Conservation (phyloP, 106 monocot species). For the Platanthera zijinensis region DNA sequence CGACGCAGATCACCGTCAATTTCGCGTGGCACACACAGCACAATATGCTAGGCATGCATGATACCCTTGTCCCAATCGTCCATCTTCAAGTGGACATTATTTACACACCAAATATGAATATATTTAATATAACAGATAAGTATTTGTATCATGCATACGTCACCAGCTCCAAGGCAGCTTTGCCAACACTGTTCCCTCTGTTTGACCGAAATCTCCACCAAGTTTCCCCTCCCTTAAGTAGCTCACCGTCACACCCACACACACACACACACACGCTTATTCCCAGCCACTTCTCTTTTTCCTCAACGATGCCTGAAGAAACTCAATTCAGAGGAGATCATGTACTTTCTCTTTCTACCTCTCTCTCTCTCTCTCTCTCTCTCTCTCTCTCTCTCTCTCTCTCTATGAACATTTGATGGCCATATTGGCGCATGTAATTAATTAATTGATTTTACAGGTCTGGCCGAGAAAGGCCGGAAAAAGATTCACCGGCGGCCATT, state of each 20-base stretch:
- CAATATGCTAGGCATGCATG: too few relatives aligned
- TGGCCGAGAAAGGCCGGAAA: constrained; percentile 46
- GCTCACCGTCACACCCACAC: neutral
- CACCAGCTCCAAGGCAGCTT: too few relatives aligned
- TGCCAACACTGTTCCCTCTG: too few relatives aligned
- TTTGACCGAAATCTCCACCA: neutral
- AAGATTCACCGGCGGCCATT: constrained; percentile 34
- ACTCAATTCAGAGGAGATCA: too few relatives aligned
- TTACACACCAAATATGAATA: neutral
- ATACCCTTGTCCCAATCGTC: too few relatives aligned
- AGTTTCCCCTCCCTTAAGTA: neutral
- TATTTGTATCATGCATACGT: too few relatives aligned
- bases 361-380: neutral
- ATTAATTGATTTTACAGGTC: constrained; percentile 12
- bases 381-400: neutral
- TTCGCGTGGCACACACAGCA: too few relatives aligned
- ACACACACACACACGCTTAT: neutral
- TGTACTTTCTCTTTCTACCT: neutral
- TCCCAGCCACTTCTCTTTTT: too few relatives aligned
- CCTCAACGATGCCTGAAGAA: too few relatives aligned
- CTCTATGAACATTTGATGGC: neutral
- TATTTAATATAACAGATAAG: neutral
- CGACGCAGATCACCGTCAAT: too few relatives aligned
- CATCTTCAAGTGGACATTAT: neutral
- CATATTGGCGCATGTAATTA: neutral